Base-by-base conservation (phyloP, 2,329 filamentous ascomycete species). In the Hymenoscyphus albidus region DNA sequence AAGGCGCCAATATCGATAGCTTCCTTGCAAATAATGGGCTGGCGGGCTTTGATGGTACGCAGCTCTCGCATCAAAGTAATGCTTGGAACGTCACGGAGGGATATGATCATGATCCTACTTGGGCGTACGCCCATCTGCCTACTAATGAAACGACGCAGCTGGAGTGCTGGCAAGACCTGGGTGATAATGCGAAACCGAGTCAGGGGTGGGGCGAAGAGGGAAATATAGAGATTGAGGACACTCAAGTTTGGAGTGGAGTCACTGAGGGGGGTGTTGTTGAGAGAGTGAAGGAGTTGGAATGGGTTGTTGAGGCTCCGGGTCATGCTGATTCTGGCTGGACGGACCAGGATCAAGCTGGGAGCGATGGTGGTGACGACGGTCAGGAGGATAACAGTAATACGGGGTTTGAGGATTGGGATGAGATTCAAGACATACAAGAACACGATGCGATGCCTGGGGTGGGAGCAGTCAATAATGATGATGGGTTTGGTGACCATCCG, bases 1-100 rank as follows among this genome's bases (percentile, higher is more conserved):
- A 62, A 0, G 48, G 63, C 16, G 48, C 62, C 2, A 68, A 70
- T 42, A 68, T 72, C 12, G 67, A 70, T 16, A 62, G 55, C 44
- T 71, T 70, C 59, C 58, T 70, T 13, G 59, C 66, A 10, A 66
- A 64, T 48, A 57, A 38, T 27, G 55, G 31, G 7, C 22, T 22
- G 27, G 38, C 62, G 3, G 62, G 65, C 38, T 61, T 65, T 12
- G 62, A 62, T n/a, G 31, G 70, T 14, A 63, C 14, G 12, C 60
- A 66, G 66, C 62, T 68, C 22, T 54, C 48, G 10, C 48, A 54
- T 27, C 18, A 13, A 13, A 13, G 10, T 18, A 4, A 62, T 65
- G 5, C 22, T 40, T 38, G n/a, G 22, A 58, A 35, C 57, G 38
- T 35, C 54, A 58, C 62, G 3, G 67, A 68, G 32, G 64, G 59